phyloP scores from a whole-genome alignment of 2,329 filamentous ascomycete species.

The Nigrospora sphaerica region DNA sequence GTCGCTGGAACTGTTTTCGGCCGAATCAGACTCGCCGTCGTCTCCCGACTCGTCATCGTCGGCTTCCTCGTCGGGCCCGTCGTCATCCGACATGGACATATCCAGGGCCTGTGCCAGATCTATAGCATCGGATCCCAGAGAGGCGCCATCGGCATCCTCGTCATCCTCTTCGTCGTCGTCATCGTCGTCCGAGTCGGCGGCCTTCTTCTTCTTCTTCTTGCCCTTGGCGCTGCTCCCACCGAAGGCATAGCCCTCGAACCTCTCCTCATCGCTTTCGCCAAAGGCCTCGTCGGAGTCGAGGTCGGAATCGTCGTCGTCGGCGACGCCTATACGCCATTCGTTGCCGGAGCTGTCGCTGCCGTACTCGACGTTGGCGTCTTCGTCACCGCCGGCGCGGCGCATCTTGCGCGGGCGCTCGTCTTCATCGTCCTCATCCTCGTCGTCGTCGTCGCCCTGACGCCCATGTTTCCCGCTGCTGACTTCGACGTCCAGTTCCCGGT shows the following conservation, averaged over 20 bases:
- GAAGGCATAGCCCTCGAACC: slow-evolving; percentile 66
- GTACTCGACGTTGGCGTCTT: slow-evolving; percentile 57
- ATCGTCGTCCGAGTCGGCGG: slow-evolving; percentile 50
- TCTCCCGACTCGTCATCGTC: slow-evolving; percentile 36
- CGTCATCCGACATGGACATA: slow-evolving; percentile 34
- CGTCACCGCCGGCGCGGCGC: slow-evolving; percentile 34
- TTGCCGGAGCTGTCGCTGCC: slow-evolving; percentile 83
- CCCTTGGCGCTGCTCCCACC: slow-evolving; percentile 35
- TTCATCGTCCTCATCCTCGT: slow-evolving; percentile 56
- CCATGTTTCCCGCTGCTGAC: slow-evolving; percentile 30
- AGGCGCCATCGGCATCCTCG: slow-evolving; percentile 50
- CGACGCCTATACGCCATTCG: slow-evolving; percentile 71
- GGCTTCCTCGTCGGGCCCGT: slow-evolving; percentile 41
- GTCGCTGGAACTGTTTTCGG: slow-evolving; percentile 34
- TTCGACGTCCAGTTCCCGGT: slow-evolving; percentile 41
- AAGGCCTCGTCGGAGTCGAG: slow-evolving; percentile 73
- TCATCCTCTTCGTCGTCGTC: slow-evolving; percentile 48
- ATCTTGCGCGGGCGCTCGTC: slow-evolving; percentile 41
- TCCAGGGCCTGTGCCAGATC: slow-evolving; percentile 51
- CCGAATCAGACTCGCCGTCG: slow-evolving; percentile 34
- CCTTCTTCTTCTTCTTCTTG: slow-evolving; percentile 32
- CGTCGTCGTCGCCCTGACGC: slow-evolving; percentile 40
- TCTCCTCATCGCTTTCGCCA: slow-evolving; percentile 80
- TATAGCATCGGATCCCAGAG: slow-evolving; percentile 52
- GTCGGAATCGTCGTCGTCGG: slow-evolving; percentile 55